Base-by-base conservation (phyloP, 2,329 filamentous ascomycete genomes). In the Bipolaris cookei region DNA sequence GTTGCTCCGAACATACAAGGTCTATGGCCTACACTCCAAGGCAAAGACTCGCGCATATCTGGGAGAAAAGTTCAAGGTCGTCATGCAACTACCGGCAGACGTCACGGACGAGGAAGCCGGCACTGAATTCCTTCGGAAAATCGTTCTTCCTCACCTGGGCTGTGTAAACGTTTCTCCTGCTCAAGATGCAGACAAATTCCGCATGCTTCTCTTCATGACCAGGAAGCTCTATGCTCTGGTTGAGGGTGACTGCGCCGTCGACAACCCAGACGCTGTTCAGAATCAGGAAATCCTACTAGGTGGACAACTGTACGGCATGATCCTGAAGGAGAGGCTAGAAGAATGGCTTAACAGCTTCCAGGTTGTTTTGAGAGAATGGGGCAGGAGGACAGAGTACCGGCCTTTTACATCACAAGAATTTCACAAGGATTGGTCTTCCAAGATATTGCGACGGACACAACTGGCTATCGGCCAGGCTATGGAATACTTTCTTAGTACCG, bases 201-300 rank as follows among this genome's bases (percentile, higher is more conserved):
- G 90, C 66, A 88, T 97, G 86, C 81, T 98, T 42, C 82, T 98
- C 41, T 96, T 98, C 79, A 98, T 98, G 93, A 90, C 93, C 69
- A 86, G 94, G 63, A 99, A 99, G 77, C 85, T 99, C 30, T 99
- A 99, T 72, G 87, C 93, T 13, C 82, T 99, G 46, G 94, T 95
- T 7, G 92, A 93, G 59, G 93, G 94, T 54, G 94, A 97, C 63
- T 98, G 94, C 75, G 85, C 92, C 4, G 87, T 93, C 4, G 95
- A 99, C 80, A 98, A 99, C 72, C 94, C 95, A 1, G 95, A 99
- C 84, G 92, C 95, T 10, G 89, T 97, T 16, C 93, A 96, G 70
- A 97, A 96, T 76, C 95, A 99, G 73, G 95, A 99, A 77, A 89
- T 98, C 56, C 82, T 99, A 21, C 85, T 99, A 1, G 94, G 94